Evolutionary conservation across 257 asterid species (phyloP), one percentile per base, ranked within the genome.

Genomic region (Rauvolfia tetraphylla): DNA sequence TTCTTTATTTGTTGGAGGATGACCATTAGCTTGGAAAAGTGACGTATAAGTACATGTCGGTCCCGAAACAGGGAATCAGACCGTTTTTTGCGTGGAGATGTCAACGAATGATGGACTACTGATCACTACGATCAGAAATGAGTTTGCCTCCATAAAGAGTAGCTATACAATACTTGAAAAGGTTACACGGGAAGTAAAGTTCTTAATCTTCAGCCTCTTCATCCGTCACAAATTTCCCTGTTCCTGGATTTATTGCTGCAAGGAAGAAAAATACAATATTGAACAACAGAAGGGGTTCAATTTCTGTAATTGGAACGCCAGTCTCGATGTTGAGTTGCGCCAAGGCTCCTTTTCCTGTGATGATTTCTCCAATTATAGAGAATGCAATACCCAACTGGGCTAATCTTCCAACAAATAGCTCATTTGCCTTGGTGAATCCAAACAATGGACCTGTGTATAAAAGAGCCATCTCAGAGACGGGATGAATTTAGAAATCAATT

Each of bases 381-480:
- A 95, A 95, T 1, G 92, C 98, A 76, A 93, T 91, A 27, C 98
- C 98, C 31, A 93, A 66, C 81, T 93, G 98, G 15, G 98, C 98
- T 88, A 93, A 81, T 85, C 98, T 90, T 54, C 98, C 98, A 4
- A 95, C 98, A 74, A 95, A 95, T 34, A 95, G 82, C 87, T 95
- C 98, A 72, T 95, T 95, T 31, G 98, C 73, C 73, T 95, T 95
- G 49, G 98, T 95, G 91, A 95, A 95, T 76, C 98, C 98, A 25
- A 95, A 91, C 22, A 95, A 58, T 3, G 93, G 98, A 34, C 98
- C 98, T 94, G 79, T 68, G 70, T 36, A 63, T 38, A 38, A 79
- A 36, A 58, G 1, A 69, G 22, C 22, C 56, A 25, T 69, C 11
- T 69, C 38, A 69, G 74, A 68, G 39, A 22, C 29, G 7, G 38